These are phyloP conservation scores for Leccinum sublutescens DNA, from an alignment of 768 basidiomycete species.

Conservation along the genomic window DNA sequence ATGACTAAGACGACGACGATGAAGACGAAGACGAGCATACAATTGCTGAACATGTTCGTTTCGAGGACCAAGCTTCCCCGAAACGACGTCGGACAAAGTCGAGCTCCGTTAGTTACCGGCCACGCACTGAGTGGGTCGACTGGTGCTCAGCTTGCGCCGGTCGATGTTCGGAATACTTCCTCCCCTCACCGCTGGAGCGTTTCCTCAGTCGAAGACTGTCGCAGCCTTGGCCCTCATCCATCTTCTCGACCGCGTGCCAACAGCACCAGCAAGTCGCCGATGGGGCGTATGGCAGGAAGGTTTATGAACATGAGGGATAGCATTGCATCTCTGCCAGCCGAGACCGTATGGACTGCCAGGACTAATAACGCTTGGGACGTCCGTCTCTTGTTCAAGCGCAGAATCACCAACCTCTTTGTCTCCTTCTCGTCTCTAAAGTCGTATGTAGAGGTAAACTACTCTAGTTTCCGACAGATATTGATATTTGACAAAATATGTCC, in stretches of 20 bases:
- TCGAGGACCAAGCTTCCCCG: slow-evolving; percentile 28
- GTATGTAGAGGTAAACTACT: slow-evolving; percentile 89
- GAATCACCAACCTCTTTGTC: slow-evolving; percentile 81
- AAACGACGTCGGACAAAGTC: slow-evolving; percentile 38
- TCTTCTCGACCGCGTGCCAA: slow-evolving; percentile 1
- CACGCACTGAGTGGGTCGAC: slow-evolving; percentile 27
- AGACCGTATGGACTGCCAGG: too few species aligned
- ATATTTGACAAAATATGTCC: too few species aligned
- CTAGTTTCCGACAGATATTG: slow-evolving; percentile 87
- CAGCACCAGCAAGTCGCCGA: too few species aligned
- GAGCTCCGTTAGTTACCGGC: slow-evolving; percentile 24
- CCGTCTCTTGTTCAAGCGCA: slow-evolving; percentile 84
- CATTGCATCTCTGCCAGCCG: too few species aligned
- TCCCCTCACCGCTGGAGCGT: too few species aligned
- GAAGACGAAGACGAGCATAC: slow-evolving; percentile 49
- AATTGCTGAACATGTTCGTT: slow-evolving; percentile 21
- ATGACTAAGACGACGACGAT: too few species aligned
- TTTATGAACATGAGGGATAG: too few species aligned
- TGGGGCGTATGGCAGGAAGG: too few species aligned
- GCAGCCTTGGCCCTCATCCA: slow-evolving; percentile 32
- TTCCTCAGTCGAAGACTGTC: slow-evolving; percentile 42
- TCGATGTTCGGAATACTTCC: slow-evolving; percentile 7
- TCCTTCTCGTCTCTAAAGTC: slow-evolving; percentile 73
- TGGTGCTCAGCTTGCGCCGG: background rate
- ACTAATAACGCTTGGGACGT: too few species aligned